Base-by-base conservation (phyloP, 495 filamentous ascomycete species). In the Sphaerosporella brunnea region DNA sequence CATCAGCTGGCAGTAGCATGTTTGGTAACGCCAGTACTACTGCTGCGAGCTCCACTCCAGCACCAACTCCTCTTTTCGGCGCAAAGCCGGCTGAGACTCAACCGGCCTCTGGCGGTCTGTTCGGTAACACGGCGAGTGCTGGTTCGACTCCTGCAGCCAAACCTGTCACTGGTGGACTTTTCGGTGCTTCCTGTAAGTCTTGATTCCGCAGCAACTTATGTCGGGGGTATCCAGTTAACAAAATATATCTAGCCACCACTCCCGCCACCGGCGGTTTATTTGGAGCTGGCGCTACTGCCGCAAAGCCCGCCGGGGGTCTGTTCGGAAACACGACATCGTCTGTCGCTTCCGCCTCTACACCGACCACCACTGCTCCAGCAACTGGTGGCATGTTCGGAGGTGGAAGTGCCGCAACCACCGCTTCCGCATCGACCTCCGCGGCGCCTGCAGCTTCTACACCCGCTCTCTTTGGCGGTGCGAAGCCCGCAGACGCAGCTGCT, bases 41-140 rank as follows among this genome's bases (percentile, higher is more conserved):
- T 9, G 45, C 35, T 20, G 45, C 48, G 9, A 43, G 50, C 11
- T 58, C 55, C 10, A 44, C 55, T 23, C 35, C 55, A 4, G 7
- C 8, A 18, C 8, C 35, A 4, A 18, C 35, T 18, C 7, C 35
- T 37, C 35, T 18, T 8, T 43, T 43, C 25, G 39, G 39, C 4
- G 18, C 10, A 10, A 43, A 43, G 39, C 39, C 20, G 5, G 39
- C 24, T 20, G 30, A 16, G 8, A 13, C 3, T 8, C 21, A 9
- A 21, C 4, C 40, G 9, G 16, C 7, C 16, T 7, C 4, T 13
- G 23, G 25, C 9, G 26, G 26, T 1, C 2, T 35, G 18, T 46
- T 46, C 18, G 43, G 43, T 10, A 10, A 34, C n/a, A 26, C 55
- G 23, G 15, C 53, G n/a, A 26, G 41, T 7, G 30, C 43, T 23